These are phyloP conservation scores for Blastobotrys indianensis DNA, from an alignment of 1,139 yeast genomes.

Conservation along the genomic window DNA sequence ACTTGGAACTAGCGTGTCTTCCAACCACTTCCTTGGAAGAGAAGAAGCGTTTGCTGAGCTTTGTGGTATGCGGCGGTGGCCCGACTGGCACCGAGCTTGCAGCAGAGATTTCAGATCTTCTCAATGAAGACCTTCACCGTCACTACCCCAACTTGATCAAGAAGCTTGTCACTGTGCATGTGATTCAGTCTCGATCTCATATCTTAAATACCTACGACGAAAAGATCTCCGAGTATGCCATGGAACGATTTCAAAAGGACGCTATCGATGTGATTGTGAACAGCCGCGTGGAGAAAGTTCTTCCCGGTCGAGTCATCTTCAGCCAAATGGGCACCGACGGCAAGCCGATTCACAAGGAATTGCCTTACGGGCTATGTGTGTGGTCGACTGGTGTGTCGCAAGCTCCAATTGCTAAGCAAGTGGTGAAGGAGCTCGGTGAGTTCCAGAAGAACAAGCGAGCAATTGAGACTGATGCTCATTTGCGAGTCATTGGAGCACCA, in stretches of 20 bases:
- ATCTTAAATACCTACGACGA: conserved; percentile 60
- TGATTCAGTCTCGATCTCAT: conserved; percentile 58
- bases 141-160: conserved; percentile 52
- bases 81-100: conserved; percentile 70
- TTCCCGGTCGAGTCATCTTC: conserved; percentile 49
- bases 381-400: conserved; percentile 69
- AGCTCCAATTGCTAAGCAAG: conserved; percentile 48
- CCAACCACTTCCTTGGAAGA: conserved; percentile 57
- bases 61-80: conserved; percentile 67
- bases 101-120: conserved; percentile 54
- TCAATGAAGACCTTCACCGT: conserved; percentile 52
- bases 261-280: conserved; percentile 53
- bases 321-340: conserved; percentile 35
- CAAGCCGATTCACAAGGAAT: conserved; percentile 34
- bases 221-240: conserved; percentile 54
- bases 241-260: conserved; percentile 52
- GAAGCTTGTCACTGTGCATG: conserved; percentile 56
- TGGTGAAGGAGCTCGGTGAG: conserved; percentile 40
- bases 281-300: conserved; percentile 52
- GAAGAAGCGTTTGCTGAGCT: conserved; percentile 50
- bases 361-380: conserved; percentile 56
- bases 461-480: conserved; percentile 60
- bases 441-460: conserved; percentile 53
- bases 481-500: conserved; percentile 57
- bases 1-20: conserved; percentile 53